phyloP scores from a whole-genome alignment of 129 eudicot species.

The Calendula officinalis region DNA sequence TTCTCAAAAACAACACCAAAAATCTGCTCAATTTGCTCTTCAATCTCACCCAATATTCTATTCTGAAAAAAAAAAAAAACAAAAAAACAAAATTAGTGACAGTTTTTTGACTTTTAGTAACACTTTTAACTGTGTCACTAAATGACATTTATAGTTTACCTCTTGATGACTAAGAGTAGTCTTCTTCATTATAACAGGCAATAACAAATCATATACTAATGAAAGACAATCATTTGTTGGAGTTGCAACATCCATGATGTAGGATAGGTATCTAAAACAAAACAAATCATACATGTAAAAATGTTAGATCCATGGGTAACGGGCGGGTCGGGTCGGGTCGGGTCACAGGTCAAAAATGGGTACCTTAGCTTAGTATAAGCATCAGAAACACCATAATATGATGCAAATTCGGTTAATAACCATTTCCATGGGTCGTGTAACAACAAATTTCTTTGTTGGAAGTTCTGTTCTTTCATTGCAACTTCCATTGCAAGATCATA shows the following conservation, averaged over 20 bases:
- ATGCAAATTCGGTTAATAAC: slow-evolving; percentile 74
- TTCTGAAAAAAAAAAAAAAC: slow-evolving; percentile 43
- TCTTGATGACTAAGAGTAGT: slow-evolving; percentile 82
- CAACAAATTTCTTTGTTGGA: slow-evolving; percentile 65
- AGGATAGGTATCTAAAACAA: slow-evolving; percentile 62
- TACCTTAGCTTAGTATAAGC: slow-evolving; percentile 84
- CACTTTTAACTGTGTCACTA: background rate
- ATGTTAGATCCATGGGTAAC: background rate
- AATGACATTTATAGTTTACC: slow-evolving; percentile 37
- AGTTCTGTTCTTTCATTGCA: slow-evolving; percentile 80
- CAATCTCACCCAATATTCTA: slow-evolving; percentile 73
- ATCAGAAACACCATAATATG: slow-evolving; percentile 83
- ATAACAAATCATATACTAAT: slow-evolving; percentile 55
- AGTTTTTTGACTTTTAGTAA: background rate
- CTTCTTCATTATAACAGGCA: slow-evolving; percentile 73
- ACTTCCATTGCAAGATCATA: slow-evolving; percentile 76
- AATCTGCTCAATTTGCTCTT: slow-evolving; percentile 68
- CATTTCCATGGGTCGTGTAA: slow-evolving; percentile 84
- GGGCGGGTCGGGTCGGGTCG: background rate
- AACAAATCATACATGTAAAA: slow-evolving; percentile 12
- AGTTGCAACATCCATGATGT: slow-evolving; percentile 87
- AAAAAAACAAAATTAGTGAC: slow-evolving; percentile 14
- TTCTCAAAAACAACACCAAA: slow-evolving; percentile 67
- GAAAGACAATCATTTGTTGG: slow-evolving; percentile 80
- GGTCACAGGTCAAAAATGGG: background rate